Evolutionary conservation across 2,329 filamentous ascomycete genomes (phyloP), one percentile per base, ranked within the genome.

Genomic region (Aspergillus awamori): DNA sequence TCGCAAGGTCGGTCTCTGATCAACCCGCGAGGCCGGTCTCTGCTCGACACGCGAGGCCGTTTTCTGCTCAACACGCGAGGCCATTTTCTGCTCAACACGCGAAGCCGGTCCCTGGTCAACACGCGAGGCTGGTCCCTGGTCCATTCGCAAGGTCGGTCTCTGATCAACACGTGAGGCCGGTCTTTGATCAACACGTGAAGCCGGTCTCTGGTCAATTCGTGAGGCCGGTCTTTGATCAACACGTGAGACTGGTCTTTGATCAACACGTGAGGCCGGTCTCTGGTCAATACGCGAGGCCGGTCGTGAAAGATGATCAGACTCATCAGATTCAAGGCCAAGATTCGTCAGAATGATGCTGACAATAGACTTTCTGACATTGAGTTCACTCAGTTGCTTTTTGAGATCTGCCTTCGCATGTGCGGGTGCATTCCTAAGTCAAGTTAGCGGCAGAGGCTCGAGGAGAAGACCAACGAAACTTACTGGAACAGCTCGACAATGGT

Each of bases 401-500:
- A 98, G 81, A 71, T 97, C 93, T 2, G 90, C 90, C 75, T 97
- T 96, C 53, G 93, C 94, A 59, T 88, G 83, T 66, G 90, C 89
- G 15, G 93, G 90, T 0, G 92, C 93, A 70, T 86, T 87, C 65
- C 90, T 92, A 49, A 28, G 26, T 38, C 48, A 17, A 15, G 47
- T 70, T 63, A 68, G 60, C 49, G 2, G 51, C 26, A 38, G 11
- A 45, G 30, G 2, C 13, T 22, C 2, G 13, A 22, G 13, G 26
- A 61, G 20, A 20, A 38, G n/a, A 38, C 11, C 41, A 11, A 43
- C 15, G 41, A 22, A 33, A 69, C 82, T 62, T 79, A 92, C 89
- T 84, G 86, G 79, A 97, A 97, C 33, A 98, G 84, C 65, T 95
- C 91, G 62, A 97, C 90, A 53, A 97, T 88, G 1, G 91, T 90